Conservation (phyloP, 208 protist genomes). For the Crithidia expoeki region DNA sequence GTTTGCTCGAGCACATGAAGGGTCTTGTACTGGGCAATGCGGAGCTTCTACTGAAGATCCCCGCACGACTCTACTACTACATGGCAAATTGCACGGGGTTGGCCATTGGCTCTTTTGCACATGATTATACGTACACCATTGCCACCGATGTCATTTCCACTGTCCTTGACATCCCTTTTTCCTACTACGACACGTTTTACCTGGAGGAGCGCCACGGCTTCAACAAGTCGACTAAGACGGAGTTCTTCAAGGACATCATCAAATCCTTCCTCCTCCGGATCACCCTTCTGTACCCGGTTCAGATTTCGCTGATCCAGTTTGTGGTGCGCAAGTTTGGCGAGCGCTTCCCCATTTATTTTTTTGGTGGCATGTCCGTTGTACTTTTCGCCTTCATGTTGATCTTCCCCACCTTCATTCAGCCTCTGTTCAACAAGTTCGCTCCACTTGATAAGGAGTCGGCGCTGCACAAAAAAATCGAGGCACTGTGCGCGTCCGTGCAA, state of each 20-base stretch:
- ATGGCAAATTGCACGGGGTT: constrained; percentile 27
- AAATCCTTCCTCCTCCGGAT: constrained; percentile 65
- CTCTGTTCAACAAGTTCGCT: constrained; percentile 91
- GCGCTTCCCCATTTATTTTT: constrained; percentile 83
- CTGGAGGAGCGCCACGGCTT: constrained; percentile 87
- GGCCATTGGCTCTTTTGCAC: constrained; percentile 50
- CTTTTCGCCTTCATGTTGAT: constrained; percentile 51
- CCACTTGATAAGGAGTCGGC: constrained; percentile 41
- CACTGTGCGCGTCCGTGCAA: constrained; percentile 39
- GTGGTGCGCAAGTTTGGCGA: constrained; percentile 75
- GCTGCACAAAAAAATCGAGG: constrained; percentile 58
- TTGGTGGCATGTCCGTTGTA: constrained; percentile 42
- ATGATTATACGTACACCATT: constrained; percentile 53
- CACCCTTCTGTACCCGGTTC: constrained; percentile 49
- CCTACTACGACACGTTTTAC: constrained; percentile 82
- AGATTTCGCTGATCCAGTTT: constrained; percentile 58
- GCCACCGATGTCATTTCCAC: constrained; percentile 44
- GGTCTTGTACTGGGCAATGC: constrained; percentile 39
- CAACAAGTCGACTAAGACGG: constrained; percentile 76
- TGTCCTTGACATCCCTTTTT: constrained; percentile 62
- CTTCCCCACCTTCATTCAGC: constrained; percentile 79
- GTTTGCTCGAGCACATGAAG: constrained; percentile 39
- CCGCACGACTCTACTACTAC: constrained; percentile 48
- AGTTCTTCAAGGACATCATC: constrained; percentile 75
- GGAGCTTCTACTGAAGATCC: constrained; percentile 38